Evolutionary conservation across 2,329 filamentous ascomycete genomes (phyloP).

Genomic region (Penicillium sp.): DNA sequence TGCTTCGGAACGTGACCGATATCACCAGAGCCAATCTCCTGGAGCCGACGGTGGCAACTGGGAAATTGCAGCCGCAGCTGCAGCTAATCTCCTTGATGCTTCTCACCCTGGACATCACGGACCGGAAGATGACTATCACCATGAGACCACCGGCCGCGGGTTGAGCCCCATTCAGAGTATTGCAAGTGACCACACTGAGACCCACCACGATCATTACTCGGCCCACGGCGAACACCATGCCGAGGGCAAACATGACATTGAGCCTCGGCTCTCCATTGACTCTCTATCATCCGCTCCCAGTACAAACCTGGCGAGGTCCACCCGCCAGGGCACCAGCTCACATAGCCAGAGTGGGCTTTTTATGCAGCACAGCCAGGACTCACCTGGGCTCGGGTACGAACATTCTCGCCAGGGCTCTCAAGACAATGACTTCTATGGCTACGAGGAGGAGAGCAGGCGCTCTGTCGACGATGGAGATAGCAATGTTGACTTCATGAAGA

Average conservation of each 20-base stretch:
- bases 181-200: conserved; percentile 75
- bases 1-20: conserved; percentile 47
- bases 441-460: conserved; percentile 55
- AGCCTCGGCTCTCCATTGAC: conserved; percentile 53
- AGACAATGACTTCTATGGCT: conserved; percentile 29
- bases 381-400: conserved; percentile 41
- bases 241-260: conserved; percentile 58
- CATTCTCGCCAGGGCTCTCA: conserved; percentile 28
- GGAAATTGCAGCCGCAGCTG: conserved; percentile 42
- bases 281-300: conserved; percentile 59
- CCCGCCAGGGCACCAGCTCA: conserved; percentile 53
- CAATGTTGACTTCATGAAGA: conserved; percentile 56
- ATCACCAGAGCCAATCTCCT: conserved; percentile 35
- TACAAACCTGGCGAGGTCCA: conserved; percentile 56
- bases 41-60: conserved; percentile 35
- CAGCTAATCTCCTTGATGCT: conserved; percentile 35
- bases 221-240: background rate
- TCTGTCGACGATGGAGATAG: conserved; percentile 54
- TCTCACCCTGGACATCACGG: conserved; percentile 50
- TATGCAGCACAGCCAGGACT: conserved; percentile 39
- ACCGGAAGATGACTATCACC: conserved; percentile 49
- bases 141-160: conserved; percentile 66
- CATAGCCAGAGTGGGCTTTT: conserved; percentile 52
- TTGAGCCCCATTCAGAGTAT: conserved; percentile 91
- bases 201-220: conserved; percentile 40